These are phyloP conservation scores for Aspergillus pseudoterreus DNA, from an alignment of 2,329 filamentous ascomycete genomes.

Conservation along the genomic window DNA sequence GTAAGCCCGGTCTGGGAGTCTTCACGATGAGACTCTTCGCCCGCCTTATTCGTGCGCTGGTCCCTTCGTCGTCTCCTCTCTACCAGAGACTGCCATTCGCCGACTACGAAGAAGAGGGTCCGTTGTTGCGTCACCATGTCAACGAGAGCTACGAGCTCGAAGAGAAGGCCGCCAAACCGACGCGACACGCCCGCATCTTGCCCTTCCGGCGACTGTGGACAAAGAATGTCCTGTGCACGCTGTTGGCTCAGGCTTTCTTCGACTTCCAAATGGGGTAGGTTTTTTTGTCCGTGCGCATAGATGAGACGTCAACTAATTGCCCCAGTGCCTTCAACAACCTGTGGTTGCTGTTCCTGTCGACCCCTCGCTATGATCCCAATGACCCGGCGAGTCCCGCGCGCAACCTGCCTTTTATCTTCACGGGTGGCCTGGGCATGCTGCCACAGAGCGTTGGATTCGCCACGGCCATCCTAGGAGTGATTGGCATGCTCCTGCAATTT, in stretches of 20 bases:
- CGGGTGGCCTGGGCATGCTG: conserved; percentile 68
- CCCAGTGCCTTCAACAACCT: conserved; percentile 70
- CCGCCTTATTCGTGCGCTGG: conserved; percentile 20
- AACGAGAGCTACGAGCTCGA: conserved; percentile 35
- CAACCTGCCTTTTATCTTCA: conserved; percentile 55
- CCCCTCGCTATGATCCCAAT: conserved; percentile 53
- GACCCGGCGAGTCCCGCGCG: conserved; percentile 41
- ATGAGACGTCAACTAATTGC: conserved; percentile 3
- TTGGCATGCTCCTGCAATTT: conserved; percentile 70
- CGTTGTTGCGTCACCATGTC: conserved; percentile 28
- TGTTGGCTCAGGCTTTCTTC: conserved; percentile 65
- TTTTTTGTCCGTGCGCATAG: not conserved
- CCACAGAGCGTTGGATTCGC: conserved; percentile 68
- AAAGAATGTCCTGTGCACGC: conserved; percentile 52
- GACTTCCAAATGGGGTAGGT: conserved; percentile 62
- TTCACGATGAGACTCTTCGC: conserved; percentile 27
- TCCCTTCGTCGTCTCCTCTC: conserved; percentile 29
- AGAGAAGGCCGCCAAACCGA: conserved; percentile 29
- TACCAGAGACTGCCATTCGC: conserved; percentile 33
- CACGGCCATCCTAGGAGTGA: conserved; percentile 69
- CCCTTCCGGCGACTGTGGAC: conserved; percentile 54
- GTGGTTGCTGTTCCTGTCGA: conserved; percentile 75
- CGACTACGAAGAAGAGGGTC: conserved; percentile 34
- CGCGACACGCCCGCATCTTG: conserved; percentile 39
- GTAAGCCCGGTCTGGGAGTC: conserved; percentile 45